These are phyloP conservation scores for Microbotryum silenes-acaulis DNA, from an alignment of 1,284 basidiomycete genomes.

Conservation along the genomic window DNA sequence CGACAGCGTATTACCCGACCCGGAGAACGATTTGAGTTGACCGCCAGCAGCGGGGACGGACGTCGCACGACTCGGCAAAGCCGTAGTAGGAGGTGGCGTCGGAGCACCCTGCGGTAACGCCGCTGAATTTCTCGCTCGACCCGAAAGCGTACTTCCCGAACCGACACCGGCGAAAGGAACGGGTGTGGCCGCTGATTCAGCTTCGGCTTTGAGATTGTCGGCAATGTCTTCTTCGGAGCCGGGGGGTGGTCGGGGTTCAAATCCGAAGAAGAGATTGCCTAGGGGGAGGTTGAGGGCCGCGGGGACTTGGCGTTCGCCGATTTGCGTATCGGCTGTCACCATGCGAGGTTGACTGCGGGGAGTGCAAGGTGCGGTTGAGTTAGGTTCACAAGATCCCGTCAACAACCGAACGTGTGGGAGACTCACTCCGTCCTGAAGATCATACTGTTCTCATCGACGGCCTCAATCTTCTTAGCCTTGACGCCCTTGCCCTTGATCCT, in stretches of 20 bases:
- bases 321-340: conserved; percentile 72
- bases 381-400: no score
- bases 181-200: not conserved
- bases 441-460: conserved; percentile 70
- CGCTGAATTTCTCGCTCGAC: not conserved
- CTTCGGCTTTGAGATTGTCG: conserved; percentile 2
- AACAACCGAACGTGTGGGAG: not conserved
- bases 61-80: not conserved
- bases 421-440: conserved; percentile 81
- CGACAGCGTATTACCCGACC: conserved; percentile 20
- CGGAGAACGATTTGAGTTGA: conserved; percentile 20
- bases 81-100: not conserved
- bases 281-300: conserved; percentile 83
- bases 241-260: conserved; percentile 39
- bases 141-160: conserved; percentile 4
- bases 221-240: conserved; percentile 19
- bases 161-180: conserved; percentile 19
- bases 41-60: not conserved
- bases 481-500: conserved; percentile 89
- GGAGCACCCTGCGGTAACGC: not conserved
- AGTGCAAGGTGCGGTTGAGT: not conserved
- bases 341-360: conserved; percentile 64
- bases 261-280: conserved; percentile 92
- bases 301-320: conserved; percentile 66
- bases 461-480: conserved; percentile 68